Evolutionary conservation across 2,329 filamentous ascomycete genomes (phyloP).

Genomic region (Phaeomoniella chlamydospora): DNA sequence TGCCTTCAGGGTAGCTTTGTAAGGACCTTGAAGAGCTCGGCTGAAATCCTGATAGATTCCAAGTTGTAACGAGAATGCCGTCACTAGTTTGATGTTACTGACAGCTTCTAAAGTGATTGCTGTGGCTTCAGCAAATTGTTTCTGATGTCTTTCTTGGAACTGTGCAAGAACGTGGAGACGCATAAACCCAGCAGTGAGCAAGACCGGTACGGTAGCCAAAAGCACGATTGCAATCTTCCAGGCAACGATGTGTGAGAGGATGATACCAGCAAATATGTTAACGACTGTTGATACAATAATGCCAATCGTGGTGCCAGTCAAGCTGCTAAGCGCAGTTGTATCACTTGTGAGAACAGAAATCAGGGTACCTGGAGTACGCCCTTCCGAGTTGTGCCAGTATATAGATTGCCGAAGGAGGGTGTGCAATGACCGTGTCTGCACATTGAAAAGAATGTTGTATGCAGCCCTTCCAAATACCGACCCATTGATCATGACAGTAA

Average conservation of each 20-base stretch:
- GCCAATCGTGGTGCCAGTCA: constrained; percentile 57
- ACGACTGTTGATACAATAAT: constrained; percentile 53
- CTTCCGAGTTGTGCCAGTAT: constrained; percentile 56
- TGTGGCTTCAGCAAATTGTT: constrained; percentile 35
- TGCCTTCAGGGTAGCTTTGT: constrained; percentile 32
- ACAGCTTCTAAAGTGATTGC: constrained; percentile 37
- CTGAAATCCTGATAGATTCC: constrained; percentile 31
- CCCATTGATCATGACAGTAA: constrained; percentile 48
- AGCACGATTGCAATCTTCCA: constrained; percentile 67
- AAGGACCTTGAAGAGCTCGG: constrained; percentile 29
- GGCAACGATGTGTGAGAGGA: constrained; percentile 54
- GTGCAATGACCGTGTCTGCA: constrained; percentile 49
- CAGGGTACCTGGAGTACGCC: constrained; percentile 45
- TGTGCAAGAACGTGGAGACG: constrained; percentile 44
- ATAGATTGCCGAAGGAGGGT: constrained; percentile 52
- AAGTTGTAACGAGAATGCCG: constrained; percentile 35
- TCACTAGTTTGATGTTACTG: constrained; percentile 36
- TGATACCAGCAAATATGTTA: constrained; percentile 54
- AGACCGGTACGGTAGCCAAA: constrained; percentile 51
- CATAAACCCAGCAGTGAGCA: constrained; percentile 56
- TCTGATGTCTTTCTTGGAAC: constrained; percentile 40
- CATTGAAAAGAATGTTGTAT: constrained; percentile 49
- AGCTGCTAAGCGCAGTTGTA: constrained; percentile 49
- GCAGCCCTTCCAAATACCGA: constrained; percentile 42
- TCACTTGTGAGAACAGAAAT: constrained; percentile 57